These are phyloP conservation scores for Miamiensis avidus DNA, from an alignment of 169 alveolate species.

Conservation along the genomic window DNA sequence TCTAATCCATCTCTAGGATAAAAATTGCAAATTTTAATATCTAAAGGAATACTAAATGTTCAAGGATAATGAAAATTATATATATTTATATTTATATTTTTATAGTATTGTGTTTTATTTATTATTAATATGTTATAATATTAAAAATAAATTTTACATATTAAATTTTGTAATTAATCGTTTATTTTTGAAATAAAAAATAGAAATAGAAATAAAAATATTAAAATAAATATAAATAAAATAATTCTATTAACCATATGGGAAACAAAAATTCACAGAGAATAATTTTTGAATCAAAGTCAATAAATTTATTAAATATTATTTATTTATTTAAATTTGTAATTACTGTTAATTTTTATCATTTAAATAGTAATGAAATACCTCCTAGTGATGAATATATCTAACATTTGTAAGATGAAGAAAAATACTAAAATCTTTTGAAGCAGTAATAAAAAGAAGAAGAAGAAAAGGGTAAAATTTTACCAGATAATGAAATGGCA, in stretches of 20 bases:
- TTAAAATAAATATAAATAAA: too few relatives aligned
- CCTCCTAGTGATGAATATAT: not conserved
- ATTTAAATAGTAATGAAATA: not conserved
- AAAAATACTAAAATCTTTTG: too few relatives aligned
- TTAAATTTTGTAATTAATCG: too few relatives aligned
- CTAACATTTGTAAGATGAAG: not conserved
- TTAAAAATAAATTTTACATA: too few relatives aligned
- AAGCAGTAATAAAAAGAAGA: not conserved
- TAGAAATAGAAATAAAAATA: not conserved
- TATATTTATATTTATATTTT: not conserved
- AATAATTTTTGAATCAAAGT: too few relatives aligned
- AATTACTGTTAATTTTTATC: too few relatives aligned
- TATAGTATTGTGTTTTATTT: too few relatives aligned
- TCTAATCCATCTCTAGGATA: slow-evolving; percentile 2
- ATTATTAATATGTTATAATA: too few relatives aligned
- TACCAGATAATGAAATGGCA: not conserved
- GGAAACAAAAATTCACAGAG: not conserved
- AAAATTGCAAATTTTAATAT: slow-evolving; percentile 1
- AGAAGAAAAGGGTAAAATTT: not conserved
- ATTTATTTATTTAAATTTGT: too few relatives aligned
- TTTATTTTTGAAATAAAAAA: too few relatives aligned
- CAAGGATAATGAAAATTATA: not conserved
- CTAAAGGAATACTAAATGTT: slow-evolving; percentile 4
- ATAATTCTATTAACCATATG: too few relatives aligned
- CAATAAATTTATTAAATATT: not conserved